Conservation (phyloP, 192 early-diverging fungal genomes). For the Linnemannia elongata region DNA sequence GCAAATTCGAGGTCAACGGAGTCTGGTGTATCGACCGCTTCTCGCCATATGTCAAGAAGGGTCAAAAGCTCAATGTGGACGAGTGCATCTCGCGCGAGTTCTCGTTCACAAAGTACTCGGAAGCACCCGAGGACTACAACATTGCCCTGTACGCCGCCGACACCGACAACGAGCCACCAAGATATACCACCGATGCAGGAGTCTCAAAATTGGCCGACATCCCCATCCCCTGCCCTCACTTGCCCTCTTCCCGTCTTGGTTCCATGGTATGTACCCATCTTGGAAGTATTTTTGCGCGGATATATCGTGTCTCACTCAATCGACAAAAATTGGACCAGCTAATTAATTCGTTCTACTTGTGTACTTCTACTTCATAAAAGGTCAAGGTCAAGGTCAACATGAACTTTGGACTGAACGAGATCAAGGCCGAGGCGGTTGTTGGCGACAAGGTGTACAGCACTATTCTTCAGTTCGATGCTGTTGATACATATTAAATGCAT, state of each 20-base stretch:
- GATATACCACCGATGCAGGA: conserved; percentile 57
- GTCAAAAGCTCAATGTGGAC: conserved; percentile 54
- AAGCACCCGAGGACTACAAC: conserved; percentile 55
- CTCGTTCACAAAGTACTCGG: conserved; percentile 58
- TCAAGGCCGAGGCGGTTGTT: conserved; percentile 62
- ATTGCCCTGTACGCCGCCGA: conserved; percentile 58
- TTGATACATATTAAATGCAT: conserved; percentile 37
- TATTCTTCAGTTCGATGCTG: conserved; percentile 54
- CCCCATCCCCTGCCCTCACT: conserved; percentile 52
- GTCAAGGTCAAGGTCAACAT: conserved; percentile 64
- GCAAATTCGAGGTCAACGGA: conserved; percentile 56
- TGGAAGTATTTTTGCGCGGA: background rate
- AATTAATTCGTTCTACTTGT: conserved; percentile 1
- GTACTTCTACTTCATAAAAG: conserved; percentile 5
- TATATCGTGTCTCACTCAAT: background rate
- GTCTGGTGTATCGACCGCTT: conserved; percentile 59
- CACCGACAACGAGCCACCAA: conserved; percentile 40
- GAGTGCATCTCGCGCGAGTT: conserved; percentile 51
- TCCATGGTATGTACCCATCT: conserved; percentile 18
- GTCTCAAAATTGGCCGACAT: conserved; percentile 59
- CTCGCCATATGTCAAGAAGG: conserved; percentile 54
- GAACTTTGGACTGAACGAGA: conserved; percentile 67
- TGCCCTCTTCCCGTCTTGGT: conserved; percentile 36
- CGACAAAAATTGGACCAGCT: background rate
- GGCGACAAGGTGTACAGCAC: conserved; percentile 60